These are phyloP conservation scores for Rasamsonia emersonii DNA, from an alignment of 2,329 filamentous ascomycete species.

Conservation along the genomic window DNA sequence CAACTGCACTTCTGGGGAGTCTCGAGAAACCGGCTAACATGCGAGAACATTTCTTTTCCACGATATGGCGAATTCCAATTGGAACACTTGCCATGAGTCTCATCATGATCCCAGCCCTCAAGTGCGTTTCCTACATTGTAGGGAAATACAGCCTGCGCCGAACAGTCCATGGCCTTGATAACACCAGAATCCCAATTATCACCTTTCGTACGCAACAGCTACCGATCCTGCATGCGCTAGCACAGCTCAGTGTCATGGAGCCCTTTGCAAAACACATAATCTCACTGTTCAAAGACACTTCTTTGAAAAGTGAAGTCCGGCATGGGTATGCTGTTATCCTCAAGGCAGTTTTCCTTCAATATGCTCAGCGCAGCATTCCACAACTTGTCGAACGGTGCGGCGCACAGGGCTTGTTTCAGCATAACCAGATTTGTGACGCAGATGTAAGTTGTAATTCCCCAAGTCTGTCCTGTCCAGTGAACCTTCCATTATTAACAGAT, in stretches of 20 bases:
- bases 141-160: slow-evolving; percentile 14
- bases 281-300: slow-evolving; percentile 1
- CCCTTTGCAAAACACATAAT: slow-evolving; percentile 8
- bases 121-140: slow-evolving; percentile 12
- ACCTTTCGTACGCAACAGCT: slow-evolving; percentile 18
- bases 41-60: slow-evolving; percentile 19
- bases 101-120: slow-evolving; percentile 12
- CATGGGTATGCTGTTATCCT: slow-evolving; percentile 8
- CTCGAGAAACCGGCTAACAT: slow-evolving; percentile 10
- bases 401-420: slow-evolving; percentile 8
- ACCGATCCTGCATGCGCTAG: slow-evolving; percentile 16
- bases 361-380: slow-evolving; percentile 6
- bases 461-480: no score
- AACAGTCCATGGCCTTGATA: slow-evolving; percentile 8
- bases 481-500: no score
- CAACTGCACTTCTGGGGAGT: slow-evolving; percentile 19
- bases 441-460: no score
- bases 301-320: slow-evolving; percentile 1
- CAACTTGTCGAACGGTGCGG: slow-evolving; percentile 9
- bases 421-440: slow-evolving; percentile 10
- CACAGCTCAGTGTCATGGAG: slow-evolving; percentile 13
- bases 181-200: slow-evolving; percentile 13
- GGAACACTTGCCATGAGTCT: slow-evolving; percentile 12
- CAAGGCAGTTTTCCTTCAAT: slow-evolving; percentile 7
- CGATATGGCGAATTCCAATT: slow-evolving; percentile 11